Evolutionary conservation across 2,329 filamentous ascomycete species (phyloP).

Genomic region (Ceratocystis cubensis): DNA sequence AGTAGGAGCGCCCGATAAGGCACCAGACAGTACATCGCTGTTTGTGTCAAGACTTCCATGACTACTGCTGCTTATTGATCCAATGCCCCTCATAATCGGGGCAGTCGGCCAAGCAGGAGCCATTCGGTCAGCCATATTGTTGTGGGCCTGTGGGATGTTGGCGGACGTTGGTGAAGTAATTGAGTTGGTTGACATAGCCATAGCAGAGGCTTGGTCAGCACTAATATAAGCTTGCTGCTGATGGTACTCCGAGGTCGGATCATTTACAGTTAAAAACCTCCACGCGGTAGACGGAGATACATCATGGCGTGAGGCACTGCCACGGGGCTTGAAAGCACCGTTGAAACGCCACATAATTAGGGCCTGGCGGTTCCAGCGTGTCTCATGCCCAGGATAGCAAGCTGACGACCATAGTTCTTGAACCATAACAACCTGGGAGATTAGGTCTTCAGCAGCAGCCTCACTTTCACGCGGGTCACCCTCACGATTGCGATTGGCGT

Average conservation of each 20-base stretch:
- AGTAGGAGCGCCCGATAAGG: constrained; percentile 11
- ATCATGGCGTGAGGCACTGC: constrained; percentile 17
- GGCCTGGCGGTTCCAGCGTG: constrained; percentile 43
- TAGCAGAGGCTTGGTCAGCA: background rate
- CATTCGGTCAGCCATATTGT: constrained; percentile 8
- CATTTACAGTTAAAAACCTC: constrained; percentile 49
- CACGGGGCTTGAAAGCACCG: constrained; percentile 35
- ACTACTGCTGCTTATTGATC: constrained; percentile 16
- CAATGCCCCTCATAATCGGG: constrained; percentile 19
- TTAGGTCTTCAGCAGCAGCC: constrained; percentile 19
- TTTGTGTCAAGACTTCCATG: constrained; percentile 18
- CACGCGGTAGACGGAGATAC: constrained; percentile 36
- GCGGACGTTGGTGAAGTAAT: constrained; percentile 43
- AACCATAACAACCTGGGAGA: constrained; percentile 45
- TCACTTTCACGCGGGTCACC: constrained; percentile 25
- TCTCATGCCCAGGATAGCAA: constrained; percentile 29
- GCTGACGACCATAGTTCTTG: constrained; percentile 51
- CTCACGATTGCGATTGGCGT: constrained; percentile 34
- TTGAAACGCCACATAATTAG: constrained; percentile 53
- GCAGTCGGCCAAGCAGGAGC: constrained; percentile 10
- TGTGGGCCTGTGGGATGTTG: constrained; percentile 12
- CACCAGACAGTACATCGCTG: constrained; percentile 15
- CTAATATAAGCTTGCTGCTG: constrained; percentile 34
- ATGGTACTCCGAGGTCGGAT: constrained; percentile 47
- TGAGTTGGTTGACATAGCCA: constrained; percentile 27